Evolutionary conservation across 169 alveolate species (phyloP).

Genomic region (Eimeria brunetti): DNA sequence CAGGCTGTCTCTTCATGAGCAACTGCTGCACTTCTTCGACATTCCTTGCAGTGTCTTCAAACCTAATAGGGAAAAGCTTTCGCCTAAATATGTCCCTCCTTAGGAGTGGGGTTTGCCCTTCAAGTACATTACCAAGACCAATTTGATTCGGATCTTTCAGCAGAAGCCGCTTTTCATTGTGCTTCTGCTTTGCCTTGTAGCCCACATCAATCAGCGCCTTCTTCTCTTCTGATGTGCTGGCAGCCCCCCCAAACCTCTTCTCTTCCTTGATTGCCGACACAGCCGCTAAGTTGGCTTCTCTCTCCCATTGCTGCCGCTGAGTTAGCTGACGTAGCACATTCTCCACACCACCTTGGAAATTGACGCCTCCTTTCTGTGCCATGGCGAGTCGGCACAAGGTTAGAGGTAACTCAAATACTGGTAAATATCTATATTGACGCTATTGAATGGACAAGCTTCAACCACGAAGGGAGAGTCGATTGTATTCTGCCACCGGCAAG

Average conservation of each 20-base stretch:
- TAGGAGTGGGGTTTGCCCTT: slow-evolving; percentile 29
- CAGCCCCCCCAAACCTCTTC: not conserved
- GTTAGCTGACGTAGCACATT: slow-evolving; percentile 25
- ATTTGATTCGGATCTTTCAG: slow-evolving; percentile 27
- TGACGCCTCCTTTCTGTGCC: slow-evolving; percentile 3
- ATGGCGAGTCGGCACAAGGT: not conserved
- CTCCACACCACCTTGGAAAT: slow-evolving; percentile 29
- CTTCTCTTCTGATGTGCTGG: not conserved
- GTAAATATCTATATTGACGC: not conserved
- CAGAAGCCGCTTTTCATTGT: slow-evolving; percentile 5
- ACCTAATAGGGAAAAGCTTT: slow-evolving; percentile 60
- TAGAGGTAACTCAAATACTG: not conserved
- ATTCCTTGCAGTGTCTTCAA: slow-evolving; percentile 64
- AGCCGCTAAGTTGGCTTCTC: slow-evolving; percentile 32
- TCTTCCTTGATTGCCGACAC: not conserved
- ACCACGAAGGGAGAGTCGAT: not conserved
- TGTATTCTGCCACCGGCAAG: not conserved
- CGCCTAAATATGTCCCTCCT: slow-evolving; percentile 69
- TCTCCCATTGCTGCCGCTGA: slow-evolving; percentile 25
- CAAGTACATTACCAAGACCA: slow-evolving; percentile 49
- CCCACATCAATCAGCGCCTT: slow-evolving; percentile 21
- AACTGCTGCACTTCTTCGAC: slow-evolving; percentile 65
- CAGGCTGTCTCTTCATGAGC: slow-evolving; percentile 44
- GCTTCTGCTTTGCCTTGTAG: slow-evolving; percentile 9
- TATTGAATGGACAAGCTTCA: not conserved